Conservation (phyloP, 805 yeast species). For the Candida pseudoglaebosa region DNA sequence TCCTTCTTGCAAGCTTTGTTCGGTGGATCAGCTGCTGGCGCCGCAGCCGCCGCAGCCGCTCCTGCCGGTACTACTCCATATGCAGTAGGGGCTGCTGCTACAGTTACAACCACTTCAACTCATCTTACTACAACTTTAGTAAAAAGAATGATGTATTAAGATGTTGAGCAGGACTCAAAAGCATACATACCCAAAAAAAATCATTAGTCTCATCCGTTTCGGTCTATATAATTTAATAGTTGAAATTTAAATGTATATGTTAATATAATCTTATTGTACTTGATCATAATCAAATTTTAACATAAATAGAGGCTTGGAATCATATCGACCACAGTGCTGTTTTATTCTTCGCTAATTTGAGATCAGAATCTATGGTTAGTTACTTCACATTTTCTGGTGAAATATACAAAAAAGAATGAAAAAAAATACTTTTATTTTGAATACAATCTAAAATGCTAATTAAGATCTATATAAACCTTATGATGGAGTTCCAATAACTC, state of each 20-base stretch:
- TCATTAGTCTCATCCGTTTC: conserved; percentile 3
- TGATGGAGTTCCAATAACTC: conserved; percentile 65
- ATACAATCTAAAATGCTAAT: not conserved
- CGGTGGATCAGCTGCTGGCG: conserved; percentile 9
- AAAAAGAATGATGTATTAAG: conserved; percentile 4
- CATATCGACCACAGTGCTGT: no score
- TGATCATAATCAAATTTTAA: no score
- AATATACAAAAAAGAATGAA: no score
- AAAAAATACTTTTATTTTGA: not conserved
- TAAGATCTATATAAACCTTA: not conserved
- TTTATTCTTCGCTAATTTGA: no score
- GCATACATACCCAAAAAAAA: conserved; percentile 4
- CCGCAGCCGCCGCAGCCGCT: conserved; percentile 9
- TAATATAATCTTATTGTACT: no score
- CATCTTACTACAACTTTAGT: conserved; percentile 1
- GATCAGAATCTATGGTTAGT: no score
- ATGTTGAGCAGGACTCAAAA: conserved; percentile 2
- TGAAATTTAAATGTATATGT: not conserved
- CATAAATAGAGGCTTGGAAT: no score
- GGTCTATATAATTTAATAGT: not conserved
- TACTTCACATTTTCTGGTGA: no score
- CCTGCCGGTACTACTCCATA: conserved; percentile 16
- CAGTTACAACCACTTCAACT: conserved; percentile 11
- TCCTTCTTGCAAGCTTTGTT: conserved; percentile 20
- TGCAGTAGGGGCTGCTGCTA: conserved; percentile 15